These are phyloP conservation scores for Phytophthora capsici DNA, from an alignment of 352 stramenopile genomes.

Conservation along the genomic window DNA sequence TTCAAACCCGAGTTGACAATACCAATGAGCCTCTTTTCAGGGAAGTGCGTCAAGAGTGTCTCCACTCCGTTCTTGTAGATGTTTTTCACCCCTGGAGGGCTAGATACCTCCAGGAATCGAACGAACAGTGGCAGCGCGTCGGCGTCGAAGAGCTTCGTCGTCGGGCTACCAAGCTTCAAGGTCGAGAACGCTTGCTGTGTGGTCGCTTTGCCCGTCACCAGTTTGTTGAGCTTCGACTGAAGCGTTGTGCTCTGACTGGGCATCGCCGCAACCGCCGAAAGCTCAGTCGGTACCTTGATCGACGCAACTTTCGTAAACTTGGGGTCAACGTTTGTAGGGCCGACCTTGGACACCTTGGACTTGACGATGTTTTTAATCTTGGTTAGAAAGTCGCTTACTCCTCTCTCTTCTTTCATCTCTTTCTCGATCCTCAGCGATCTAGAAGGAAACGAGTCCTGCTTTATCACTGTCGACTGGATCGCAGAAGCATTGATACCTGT, in stretches of 20 bases:
- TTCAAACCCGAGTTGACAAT: background rate
- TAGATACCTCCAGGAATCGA: background rate
- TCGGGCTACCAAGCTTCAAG: background rate
- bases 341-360: background rate
- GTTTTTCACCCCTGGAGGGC: background rate
- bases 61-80: background rate
- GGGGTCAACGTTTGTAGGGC: background rate
- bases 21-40: background rate
- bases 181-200: background rate
- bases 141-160: background rate
- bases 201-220: background rate
- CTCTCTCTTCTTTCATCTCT: background rate
- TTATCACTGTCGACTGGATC: background rate
- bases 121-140: background rate
- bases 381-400: background rate
- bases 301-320: background rate
- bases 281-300: background rate
- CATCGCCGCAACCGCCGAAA: background rate
- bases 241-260: background rate
- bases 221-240: background rate
- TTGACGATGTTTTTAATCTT: slow-evolving; percentile 6
- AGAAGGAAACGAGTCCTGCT: background rate
- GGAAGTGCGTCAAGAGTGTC: background rate
- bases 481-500: background rate
- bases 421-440: background rate